Conservation (phyloP, 2,329 filamentous ascomycete species). For the Monosporascus sp. region DNA sequence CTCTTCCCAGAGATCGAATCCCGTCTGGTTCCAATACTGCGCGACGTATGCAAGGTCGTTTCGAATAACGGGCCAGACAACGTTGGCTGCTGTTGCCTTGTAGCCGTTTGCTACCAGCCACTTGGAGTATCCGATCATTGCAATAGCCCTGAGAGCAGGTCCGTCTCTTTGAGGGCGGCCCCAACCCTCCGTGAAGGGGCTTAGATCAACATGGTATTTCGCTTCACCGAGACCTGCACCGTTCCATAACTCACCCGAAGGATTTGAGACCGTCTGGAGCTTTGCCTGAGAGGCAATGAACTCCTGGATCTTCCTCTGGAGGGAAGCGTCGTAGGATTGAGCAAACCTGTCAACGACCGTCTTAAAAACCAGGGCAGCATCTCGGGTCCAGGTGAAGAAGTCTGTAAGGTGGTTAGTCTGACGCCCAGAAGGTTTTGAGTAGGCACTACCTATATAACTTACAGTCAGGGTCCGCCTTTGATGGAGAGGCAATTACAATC, state of each 20-base stretch:
- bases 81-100: constrained; percentile 45
- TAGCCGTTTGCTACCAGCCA: constrained; percentile 66
- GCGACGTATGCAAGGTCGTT: constrained; percentile 74
- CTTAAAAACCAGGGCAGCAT: constrained; percentile 67
- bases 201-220: constrained; percentile 63
- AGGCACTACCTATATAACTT: constrained; percentile 19
- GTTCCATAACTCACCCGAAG: constrained; percentile 53
- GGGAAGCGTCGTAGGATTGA: constrained; percentile 48
- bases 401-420: constrained; percentile 40
- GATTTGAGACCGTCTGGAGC: constrained; percentile 63
- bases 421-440: background rate
- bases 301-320: constrained; percentile 59
- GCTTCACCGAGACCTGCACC: constrained; percentile 61
- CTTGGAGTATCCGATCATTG: constrained; percentile 66
- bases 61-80: constrained; percentile 67
- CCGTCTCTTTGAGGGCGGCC: constrained; percentile 77
- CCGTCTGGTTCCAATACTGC: constrained; percentile 62
- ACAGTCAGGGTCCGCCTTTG: constrained; percentile 50
- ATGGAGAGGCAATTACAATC: constrained; percentile 52
- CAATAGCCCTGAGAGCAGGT: constrained; percentile 68
- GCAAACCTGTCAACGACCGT: constrained; percentile 60
- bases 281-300: constrained; percentile 63
- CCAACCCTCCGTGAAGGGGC: constrained; percentile 63
- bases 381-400: constrained; percentile 74
- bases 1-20: constrained; percentile 82